A percentile compares a stretch with the other conserved stretches of the same genome.
Evolutionary conservation across 1,284 basidiomycete species (phyloP).

Genomic region (Ceratobasidium sp.): DNA sequence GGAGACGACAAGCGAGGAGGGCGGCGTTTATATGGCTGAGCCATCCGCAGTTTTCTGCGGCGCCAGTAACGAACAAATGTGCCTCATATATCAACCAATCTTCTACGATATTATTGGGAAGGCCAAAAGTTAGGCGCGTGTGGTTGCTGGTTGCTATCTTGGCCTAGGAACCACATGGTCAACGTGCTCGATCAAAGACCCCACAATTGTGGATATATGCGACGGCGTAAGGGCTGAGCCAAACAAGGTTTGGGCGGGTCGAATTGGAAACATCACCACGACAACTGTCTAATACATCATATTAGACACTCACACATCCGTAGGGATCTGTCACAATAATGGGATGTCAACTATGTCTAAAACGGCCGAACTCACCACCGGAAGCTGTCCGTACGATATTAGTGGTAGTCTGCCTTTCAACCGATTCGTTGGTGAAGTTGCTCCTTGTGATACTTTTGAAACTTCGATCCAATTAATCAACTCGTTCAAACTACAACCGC

Average conservation of each 20-base stretch:
- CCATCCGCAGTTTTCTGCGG: not conserved
- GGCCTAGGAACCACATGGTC: conserved; percentile 13
- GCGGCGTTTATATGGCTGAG: conserved; percentile 15
- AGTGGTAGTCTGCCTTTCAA: not conserved
- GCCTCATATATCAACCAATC: not conserved
- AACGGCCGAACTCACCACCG: not conserved
- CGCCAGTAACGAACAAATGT: not conserved
- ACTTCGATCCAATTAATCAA: not conserved
- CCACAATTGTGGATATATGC: conserved; percentile 11
- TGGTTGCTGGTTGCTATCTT: conserved; percentile 4
- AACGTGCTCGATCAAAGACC: not conserved
- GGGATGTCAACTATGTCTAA: not conserved
- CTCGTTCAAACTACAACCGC: not conserved
- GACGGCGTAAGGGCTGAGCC: conserved; percentile 4
- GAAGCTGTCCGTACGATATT: not conserved
- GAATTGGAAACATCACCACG: conserved; percentile 20
- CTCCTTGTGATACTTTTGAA: not conserved
- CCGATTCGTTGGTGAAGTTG: not conserved
- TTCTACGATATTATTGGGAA: conserved; percentile 5
- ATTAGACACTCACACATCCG: not conserved
- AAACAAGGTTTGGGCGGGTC: not conserved
- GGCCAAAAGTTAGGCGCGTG: not conserved
- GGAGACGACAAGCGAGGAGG: not conserved
- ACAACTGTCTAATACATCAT: conserved; percentile 4
- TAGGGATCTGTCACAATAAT: not conserved